Evolutionary conservation across 495 filamentous ascomycete species (phyloP).

Genomic region (Penicillium alfredii): DNA sequence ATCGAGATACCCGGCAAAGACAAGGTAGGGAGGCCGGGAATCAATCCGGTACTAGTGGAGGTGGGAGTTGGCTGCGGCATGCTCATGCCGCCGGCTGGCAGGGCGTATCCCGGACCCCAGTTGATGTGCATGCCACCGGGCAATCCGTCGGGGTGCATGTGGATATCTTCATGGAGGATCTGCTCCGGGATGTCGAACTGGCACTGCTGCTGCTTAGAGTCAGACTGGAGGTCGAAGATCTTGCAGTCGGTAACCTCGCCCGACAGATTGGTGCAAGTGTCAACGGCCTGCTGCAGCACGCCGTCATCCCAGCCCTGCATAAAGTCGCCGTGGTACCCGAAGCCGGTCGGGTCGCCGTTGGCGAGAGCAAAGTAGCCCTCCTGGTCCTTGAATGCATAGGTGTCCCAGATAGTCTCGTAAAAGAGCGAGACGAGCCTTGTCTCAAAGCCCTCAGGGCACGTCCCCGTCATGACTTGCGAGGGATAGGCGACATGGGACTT

Average conservation of each 20-base stretch:
- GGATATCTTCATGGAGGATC: constrained; percentile 34
- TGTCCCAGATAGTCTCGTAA: constrained; percentile 85
- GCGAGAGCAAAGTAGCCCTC: constrained; percentile 72
- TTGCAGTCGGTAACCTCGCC: constrained; percentile 52
- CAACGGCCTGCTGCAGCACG: constrained; percentile 37
- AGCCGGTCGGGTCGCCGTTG: constrained; percentile 78
- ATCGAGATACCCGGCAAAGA: constrained; percentile 7
- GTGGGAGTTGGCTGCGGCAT: constrained; percentile 6
- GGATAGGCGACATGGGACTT: constrained; percentile 75
- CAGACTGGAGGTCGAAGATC: constrained; percentile 51
- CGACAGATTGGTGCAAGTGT: constrained; percentile 45
- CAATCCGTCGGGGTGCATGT: constrained; percentile 36
- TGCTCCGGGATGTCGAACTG: constrained; percentile 41
- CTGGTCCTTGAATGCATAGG: constrained; percentile 58
- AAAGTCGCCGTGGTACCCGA: constrained; percentile 82
- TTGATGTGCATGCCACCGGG: constrained; percentile 49
- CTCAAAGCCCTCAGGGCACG: constrained; percentile 69
- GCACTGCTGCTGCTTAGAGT: constrained; percentile 34
- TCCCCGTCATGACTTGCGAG: constrained; percentile 63
- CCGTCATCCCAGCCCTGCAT: constrained; percentile 69
- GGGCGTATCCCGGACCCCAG: constrained; percentile 48
- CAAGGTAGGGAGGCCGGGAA: constrained; percentile 4
- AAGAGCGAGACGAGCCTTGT: constrained; percentile 67
- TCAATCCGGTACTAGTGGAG: constrained; percentile 1
- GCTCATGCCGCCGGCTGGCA: constrained; percentile 14